Conservation (phyloP, 2,329 filamentous ascomycete genomes). For the Juglanconis sp. region DNA sequence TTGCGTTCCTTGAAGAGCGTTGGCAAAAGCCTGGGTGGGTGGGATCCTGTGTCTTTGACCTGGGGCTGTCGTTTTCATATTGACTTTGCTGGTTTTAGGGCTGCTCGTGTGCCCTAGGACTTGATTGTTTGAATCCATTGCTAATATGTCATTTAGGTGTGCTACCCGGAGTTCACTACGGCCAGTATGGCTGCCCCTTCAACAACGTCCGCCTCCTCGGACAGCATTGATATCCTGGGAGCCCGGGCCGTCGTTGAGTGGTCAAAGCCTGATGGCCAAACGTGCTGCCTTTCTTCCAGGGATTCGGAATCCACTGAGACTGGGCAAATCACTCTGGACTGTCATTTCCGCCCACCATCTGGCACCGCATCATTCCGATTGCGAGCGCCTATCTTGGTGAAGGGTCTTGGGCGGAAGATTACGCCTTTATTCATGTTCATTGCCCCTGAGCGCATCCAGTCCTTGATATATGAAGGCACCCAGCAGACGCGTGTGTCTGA, state of each 20-base stretch:
- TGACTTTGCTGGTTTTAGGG: background rate
- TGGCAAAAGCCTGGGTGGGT: conserved; percentile 10
- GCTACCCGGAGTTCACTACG: background rate
- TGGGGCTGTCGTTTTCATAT: background rate
- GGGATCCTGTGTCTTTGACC: conserved; percentile 4
- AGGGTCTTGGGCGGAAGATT: conserved; percentile 1
- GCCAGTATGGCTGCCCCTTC: background rate
- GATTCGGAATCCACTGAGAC: background rate
- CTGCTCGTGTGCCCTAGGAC: background rate
- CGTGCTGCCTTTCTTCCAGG: background rate
- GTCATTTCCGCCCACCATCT: conserved; percentile 1
- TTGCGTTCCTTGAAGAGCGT: background rate
- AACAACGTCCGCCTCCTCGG: background rate
- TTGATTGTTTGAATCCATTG: background rate
- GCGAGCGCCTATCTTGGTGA: conserved; percentile 1
- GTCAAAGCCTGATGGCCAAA: background rate
- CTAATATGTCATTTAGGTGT: background rate
- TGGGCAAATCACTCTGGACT: background rate
- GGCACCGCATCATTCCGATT: background rate
- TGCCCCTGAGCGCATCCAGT: conserved; percentile 5
- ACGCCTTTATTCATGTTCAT: conserved; percentile 1
- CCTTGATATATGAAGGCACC: background rate
- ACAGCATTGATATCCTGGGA: background rate
- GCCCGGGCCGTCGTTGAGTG: background rate
- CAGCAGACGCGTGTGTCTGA: background rate